Evolutionary conservation across 1,284 basidiomycete species (phyloP), one percentile per base, ranked within the genome.

Genomic region (Leccinum pachyderme): DNA sequence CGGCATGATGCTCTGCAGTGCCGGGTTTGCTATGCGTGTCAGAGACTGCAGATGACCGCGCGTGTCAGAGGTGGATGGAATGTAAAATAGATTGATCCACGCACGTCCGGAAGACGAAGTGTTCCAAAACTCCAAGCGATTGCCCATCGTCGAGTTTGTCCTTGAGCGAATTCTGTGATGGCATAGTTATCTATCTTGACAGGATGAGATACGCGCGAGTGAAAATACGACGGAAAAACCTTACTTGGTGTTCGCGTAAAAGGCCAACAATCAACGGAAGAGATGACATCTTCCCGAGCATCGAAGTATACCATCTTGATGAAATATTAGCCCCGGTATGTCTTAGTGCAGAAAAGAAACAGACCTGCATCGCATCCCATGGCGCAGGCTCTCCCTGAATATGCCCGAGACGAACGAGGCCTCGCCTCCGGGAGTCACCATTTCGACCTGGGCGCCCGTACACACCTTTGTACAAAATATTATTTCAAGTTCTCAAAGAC

Each of bases 381-480:
- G 63, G 1, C 57, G 46, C 4, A 82, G 53, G 61, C 90, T 93
- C 72, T 98, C 95, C 2, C 72, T 64, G 0, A 98, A 79, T 82
- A 98, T 95, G 45, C 75, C 75, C 5, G 73, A 68, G 2, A 98
- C 88, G 61, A 98, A 98, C 0, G 70, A 74, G 0, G 79, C 79
- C 68, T 98, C 96, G 0, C 96, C 96, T 3, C 95, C 95, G 0
- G 77, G 71, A 0, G 88, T 91, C 54, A 98, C 84, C 84, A 96
- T 91, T 70, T 98, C 95, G 18, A 85, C 81, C 13, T 83, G 79
- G 0, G 90, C 82, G 0, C 91, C 94, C 0, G 93, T 95, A 61
- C 91, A 94, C 4, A 86, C 81, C 90, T 44, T n/a, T 24, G 13
- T 27, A 50, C 33, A 8, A 51, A 44, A 24, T 7, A 33, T 58